These are phyloP conservation scores for Fusarium stilboides DNA, from an alignment of 2,329 filamentous ascomycete genomes.

Conservation along the genomic window DNA sequence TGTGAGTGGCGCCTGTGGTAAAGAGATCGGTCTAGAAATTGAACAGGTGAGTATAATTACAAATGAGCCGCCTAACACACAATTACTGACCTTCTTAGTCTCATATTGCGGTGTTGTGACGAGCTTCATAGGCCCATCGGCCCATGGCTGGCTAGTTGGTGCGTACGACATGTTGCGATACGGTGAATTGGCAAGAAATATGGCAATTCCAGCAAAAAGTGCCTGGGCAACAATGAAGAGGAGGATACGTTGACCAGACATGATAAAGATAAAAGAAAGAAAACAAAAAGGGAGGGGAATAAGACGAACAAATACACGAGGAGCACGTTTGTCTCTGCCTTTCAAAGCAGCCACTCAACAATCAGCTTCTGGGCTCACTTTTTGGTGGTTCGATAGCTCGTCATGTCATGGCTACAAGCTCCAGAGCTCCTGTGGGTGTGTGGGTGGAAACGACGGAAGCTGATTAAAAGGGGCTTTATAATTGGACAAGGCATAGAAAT, in stretches of 20 bases:
- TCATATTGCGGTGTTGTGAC: constrained; percentile 68
- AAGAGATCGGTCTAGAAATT: constrained; percentile 67
- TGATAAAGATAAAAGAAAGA: constrained; percentile 27
- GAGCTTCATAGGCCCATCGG: constrained; percentile 68
- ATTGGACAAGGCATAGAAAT: constrained; percentile 26
- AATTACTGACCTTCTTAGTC: constrained; percentile 64
- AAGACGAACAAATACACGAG: constrained; percentile 13
- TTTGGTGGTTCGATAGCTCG: constrained; percentile 44
- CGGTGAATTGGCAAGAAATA: constrained; percentile 55
- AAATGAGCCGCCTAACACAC: background rate
- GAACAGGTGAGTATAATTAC: constrained; percentile 6
- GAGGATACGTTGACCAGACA: constrained; percentile 42
- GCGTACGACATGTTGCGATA: constrained; percentile 53
- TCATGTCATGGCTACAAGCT: constrained; percentile 39
- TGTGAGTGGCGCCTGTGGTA: constrained; percentile 72
- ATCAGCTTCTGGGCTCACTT: constrained; percentile 40
- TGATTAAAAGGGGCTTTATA: constrained; percentile 38
- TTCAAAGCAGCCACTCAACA: constrained; percentile 34
- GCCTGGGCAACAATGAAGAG: constrained; percentile 51
- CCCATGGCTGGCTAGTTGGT: constrained; percentile 61
- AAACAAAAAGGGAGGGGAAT: background rate
- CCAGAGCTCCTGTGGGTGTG: constrained; percentile 37
- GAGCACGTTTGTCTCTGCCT: constrained; percentile 35
- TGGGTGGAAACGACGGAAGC: constrained; percentile 22
- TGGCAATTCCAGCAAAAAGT: constrained; percentile 50